Base-by-base conservation (phyloP, 2,329 filamentous ascomycete genomes). In the Penicillium vulpinum region DNA sequence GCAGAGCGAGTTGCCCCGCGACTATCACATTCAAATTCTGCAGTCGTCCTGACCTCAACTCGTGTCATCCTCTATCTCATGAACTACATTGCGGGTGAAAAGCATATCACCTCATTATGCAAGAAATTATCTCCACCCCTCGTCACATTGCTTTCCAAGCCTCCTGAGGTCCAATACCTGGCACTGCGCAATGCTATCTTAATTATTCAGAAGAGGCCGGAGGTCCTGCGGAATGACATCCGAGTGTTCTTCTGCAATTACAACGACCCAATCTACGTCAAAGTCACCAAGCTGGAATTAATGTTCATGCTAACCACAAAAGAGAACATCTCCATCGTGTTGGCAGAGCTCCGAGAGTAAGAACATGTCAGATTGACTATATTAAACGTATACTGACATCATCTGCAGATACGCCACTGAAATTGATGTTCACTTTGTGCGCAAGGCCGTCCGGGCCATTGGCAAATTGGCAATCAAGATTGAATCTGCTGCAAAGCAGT, bases 231-330 rank as follows among this genome's bases (percentile, higher is more conserved):
- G 62, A 97, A 97, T 75, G 94, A 99, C 74, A 97, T 99, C 61
- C 87, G 94, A 45, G 94, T 99, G 31, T 99, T 99, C 78, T 99
- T 99, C 78, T 99, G 94, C 86, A 99, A 99, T 81, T 99, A 99
- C 78, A 99, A 99, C 74, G 94, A 99, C 71, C 94, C 94, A 0
- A 99, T 99, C 62, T 99, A 97, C 73, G 94, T 99, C 78, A 99
- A 99, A 76, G 94, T 99, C 50, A 99, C 94, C 16, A 99, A 99
- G 77, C 83, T 99, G 48, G 94, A 99, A 77, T 84, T 99, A 66
- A 97, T 99, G 64, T 99, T 99, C 76, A 99, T 97, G 94, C 84
- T 99, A 58, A 94, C 94, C 8, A 96, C 86, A 33, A 92, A 97
- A 75, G 89, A 88, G 68, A 99, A 99, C 73, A 99, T 99, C 66